Evolutionary conservation across 805 yeast species (phyloP).

Genomic region (Kurtzmaniella fragi): DNA sequence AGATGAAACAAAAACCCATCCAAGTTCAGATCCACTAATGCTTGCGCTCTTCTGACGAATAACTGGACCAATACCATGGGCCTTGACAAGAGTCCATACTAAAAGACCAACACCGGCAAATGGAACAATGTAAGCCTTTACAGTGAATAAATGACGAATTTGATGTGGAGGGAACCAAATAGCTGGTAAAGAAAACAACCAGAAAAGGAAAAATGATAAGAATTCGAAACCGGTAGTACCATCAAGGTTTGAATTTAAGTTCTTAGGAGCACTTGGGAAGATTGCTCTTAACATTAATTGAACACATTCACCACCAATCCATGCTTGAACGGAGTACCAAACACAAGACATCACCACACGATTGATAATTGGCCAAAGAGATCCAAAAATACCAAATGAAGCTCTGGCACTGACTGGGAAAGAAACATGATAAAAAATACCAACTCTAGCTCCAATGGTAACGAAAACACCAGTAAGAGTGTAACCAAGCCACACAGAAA

Average conservation of each 20-base stretch:
- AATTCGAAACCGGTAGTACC: conserved; percentile 67
- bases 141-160: conserved; percentile 78
- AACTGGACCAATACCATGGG: conserved; percentile 74
- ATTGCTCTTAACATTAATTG: conserved; percentile 71
- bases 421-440: conserved; percentile 73
- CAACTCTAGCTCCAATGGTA: conserved; percentile 68
- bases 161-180: conserved; percentile 79
- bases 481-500: conserved; percentile 86
- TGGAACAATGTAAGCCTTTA: conserved; percentile 75
- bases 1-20: conserved; percentile 79
- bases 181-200: conserved; percentile 76
- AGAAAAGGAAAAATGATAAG: conserved; percentile 73
- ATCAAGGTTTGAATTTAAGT: conserved; percentile 62
- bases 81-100: conserved; percentile 78
- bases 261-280: conserved; percentile 47
- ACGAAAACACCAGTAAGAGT: conserved; percentile 64
- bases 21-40: conserved; percentile 56
- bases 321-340: conserved; percentile 86
- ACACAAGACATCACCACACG: conserved; percentile 83
- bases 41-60: conserved; percentile 47
- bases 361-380: conserved; percentile 83
- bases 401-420: conserved; percentile 82
- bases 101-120: conserved; percentile 79
- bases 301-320: conserved; percentile 82
- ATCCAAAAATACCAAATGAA: conserved; percentile 83